Evolutionary conservation across 2,329 filamentous ascomycete species (phyloP), one percentile per base, ranked within the genome.

Genomic region (Talaromyces sp.): DNA sequence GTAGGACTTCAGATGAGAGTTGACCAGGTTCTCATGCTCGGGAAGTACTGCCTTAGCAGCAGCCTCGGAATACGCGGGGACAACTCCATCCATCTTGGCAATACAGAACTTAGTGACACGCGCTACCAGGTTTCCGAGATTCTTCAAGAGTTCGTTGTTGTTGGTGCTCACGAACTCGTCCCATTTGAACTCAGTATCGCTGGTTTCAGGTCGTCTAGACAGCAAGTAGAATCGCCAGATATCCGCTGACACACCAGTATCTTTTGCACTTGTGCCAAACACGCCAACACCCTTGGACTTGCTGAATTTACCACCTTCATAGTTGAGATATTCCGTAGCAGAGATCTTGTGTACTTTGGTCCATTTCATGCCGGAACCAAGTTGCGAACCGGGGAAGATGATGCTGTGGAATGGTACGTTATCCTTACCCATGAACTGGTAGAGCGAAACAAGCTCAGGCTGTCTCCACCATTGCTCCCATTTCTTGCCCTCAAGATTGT

Each of bases 381-480:
- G 80, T 72, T 96, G 89, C 41, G 87, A 91, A 31, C 84, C 89
- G 1, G 93, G 93, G 80, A 96, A 97, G 69, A 96, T 91, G 67
- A 96, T 89, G 45, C 88, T 89, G 77, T 96, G 91, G 80, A 93
- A 94, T 6, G 85, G 85, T 15, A 90, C 89, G 64, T 93, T 92
- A 73, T 93, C 89, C 73, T 96, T 97, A 76, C 92, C 92, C 84
- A 96, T 89, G 80, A 97, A 95, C 77, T 97, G 92, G 74, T 94
- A 96, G 11, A 97, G 83, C 69, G 88, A 84, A 50, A 97, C 91
- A 35, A 96, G 81, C 45, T 96, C 87, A 0, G 91, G 90, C 72
- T 95, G 88, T 69, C 88, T 86, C 92, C 92, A 97, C 92, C 92
- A 97, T 69, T 89, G 83, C 77, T 96, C 86, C 92, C 92, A 97